Base-by-base conservation (phyloP, 768 basidiomycete species). In the Trametes punicea region DNA sequence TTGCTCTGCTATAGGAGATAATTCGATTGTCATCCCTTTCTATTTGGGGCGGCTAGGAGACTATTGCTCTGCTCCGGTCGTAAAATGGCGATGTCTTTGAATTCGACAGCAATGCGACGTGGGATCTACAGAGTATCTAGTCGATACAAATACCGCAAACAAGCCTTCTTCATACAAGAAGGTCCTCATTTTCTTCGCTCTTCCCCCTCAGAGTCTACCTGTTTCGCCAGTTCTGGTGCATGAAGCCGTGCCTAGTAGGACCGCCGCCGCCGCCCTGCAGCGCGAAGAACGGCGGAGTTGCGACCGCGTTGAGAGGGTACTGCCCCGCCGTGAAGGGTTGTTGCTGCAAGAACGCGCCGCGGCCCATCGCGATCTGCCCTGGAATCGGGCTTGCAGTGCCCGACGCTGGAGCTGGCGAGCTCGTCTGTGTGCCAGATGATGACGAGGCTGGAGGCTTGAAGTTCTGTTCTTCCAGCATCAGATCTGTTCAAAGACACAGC, bases 361-460 rank as follows among this genome's bases (percentile, higher is more conserved):
- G 38, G 39, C 57, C 57, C 46, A 59, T 49, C 3, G 51, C 46
- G 13, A 59, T 49, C 33, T 59, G 57, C n/a, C 39, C 38, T 7
- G 53, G 42, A 4, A 55, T 41, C 1, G 54, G 61, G 23, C 41
- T 56, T 1, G 51, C 50, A 15, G 46, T 49, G 0, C 46, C 51
- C 40, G 59, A 56, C 39, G 51, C 13, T 1, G 51, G 39, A 5
- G 36, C 45, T 5, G 46, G 55, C 10, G 51, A 44, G 23, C 44
- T 45, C n/a, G 49, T 51, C 20, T 44, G 55, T 9, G 54, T 13
- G 9, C 26, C 44, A 25, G 46, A 25, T 4, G 50, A 58, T 3
- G 26, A 41, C 8, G n/a, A n/a, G 15, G 42, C 44, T 9, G 63
- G 63, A 11, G 63, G 63, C 27, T 62, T 64, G 46, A 47, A 64